Conservation (phyloP, 441 rosid genomes). For the Bocquillonia castaneifolia region DNA sequence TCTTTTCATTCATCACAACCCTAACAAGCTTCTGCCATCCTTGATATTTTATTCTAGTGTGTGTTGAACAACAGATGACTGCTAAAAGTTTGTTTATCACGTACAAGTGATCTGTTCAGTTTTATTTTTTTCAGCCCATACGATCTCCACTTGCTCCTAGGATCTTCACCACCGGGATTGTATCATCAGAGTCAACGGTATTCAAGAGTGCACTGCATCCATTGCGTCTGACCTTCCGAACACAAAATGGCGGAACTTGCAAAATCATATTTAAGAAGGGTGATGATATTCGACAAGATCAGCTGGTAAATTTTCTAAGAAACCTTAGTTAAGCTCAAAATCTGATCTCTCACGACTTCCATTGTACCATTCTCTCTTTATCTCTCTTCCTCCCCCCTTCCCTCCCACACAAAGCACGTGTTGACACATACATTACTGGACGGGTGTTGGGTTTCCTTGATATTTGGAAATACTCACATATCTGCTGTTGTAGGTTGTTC, state of each 20-base stretch:
- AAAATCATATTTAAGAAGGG: constrained; percentile 94
- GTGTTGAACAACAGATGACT: constrained; percentile 13
- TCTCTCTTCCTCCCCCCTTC: not conserved
- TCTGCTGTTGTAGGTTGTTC: constrained; percentile 67
- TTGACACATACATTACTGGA: too few species aligned
- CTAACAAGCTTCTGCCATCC: constrained; percentile 20
- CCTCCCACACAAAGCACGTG: not conserved
- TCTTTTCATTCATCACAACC: constrained; percentile 12
- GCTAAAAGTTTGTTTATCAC: constrained; percentile 13
- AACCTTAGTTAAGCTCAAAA: constrained; percentile 5
- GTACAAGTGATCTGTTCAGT: constrained; percentile 8
- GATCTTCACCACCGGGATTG: constrained; percentile 79
- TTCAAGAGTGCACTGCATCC: constrained; percentile 94
- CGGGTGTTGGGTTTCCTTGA: not conserved
- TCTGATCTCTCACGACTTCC: not conserved
- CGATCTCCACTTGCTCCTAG: constrained; percentile 82
- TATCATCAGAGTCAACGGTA: constrained; percentile 87
- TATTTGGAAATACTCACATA: constrained; percentile 17
- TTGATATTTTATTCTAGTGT: constrained; percentile 8
- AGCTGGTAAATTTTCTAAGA: constrained; percentile 58
- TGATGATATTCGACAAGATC: constrained; percentile 97
- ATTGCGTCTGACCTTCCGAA: constrained; percentile 78
- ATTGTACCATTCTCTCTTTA: not conserved
- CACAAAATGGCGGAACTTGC: constrained; percentile 71
- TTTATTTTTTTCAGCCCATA: constrained; percentile 60